Conservation (phyloP, 208 protist species). For the Trichomonas gallinae region DNA sequence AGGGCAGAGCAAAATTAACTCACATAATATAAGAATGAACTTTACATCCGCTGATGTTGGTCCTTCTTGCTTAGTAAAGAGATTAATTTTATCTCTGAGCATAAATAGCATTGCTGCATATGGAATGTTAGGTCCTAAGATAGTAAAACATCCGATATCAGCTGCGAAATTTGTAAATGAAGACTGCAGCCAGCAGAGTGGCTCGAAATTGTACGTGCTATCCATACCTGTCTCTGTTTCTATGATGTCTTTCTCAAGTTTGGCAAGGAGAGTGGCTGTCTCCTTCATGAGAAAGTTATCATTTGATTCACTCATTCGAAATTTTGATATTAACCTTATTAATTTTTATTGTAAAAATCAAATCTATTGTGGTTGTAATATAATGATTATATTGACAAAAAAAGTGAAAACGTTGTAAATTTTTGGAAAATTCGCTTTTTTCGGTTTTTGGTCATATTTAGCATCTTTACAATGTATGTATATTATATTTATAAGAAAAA, state of each 20-base stretch:
- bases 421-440: too few species aligned
- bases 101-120: neutral
- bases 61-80: neutral
- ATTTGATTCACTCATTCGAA: neutral
- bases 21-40: neutral
- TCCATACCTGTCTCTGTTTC: neutral
- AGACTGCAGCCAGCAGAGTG: neutral
- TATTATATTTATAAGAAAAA: too few species aligned
- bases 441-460: too few species aligned
- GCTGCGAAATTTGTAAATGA: neutral
- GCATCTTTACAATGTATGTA: too few species aligned
- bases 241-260: neutral
- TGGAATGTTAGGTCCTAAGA: neutral
- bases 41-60: neutral
- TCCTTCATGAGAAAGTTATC: neutral
- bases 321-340: too few species aligned
- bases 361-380: too few species aligned
- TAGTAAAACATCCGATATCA: neutral
- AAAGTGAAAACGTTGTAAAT: too few species aligned
- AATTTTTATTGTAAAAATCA: too few species aligned
- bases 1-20: neutral
- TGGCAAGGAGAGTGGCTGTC: neutral
- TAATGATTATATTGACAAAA: too few species aligned
- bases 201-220: neutral
- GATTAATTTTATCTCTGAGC: neutral